Evolutionary conservation across 768 basidiomycete species (phyloP), one percentile per base, ranked within the genome.

Genomic region (Lentinula raphanica): DNA sequence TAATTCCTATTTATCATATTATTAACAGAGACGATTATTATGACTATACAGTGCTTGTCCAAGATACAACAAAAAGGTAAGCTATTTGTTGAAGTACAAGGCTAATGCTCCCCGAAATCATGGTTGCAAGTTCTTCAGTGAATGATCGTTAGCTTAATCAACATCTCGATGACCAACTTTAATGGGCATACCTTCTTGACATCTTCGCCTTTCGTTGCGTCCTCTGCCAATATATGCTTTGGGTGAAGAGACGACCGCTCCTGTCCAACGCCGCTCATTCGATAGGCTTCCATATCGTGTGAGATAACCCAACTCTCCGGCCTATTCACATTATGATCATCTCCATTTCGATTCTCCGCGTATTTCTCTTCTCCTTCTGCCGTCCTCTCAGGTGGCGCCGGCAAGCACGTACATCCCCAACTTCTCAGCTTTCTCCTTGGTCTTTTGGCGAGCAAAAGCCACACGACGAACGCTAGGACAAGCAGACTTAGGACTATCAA

Each of bases 401-500:
- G 40, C 28, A 50, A 42, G 28, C 58, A 58, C 12, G 49, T 50
- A 29, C 40, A 48, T 27, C 58, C 56, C 38, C 21, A 38, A 5
- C 31, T 35, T 53, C 59, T 58, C 17, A 67, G 44, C 59, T 64
- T 67, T 44, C 68, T 64, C 58, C 70, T 67, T 45, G 74, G 74
- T 69, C 73, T 70, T 55, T 67, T 69, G 6, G 67, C 70, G 44
- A 70, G 68, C 57, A 60, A 58, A 25, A 74, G n/a, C 73, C 76
- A 82, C n/a, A 73, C 42, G n/a, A 67, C 53, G 27, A 75, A 40
- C 4, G 60, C 69, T 36, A 79, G 53, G 54, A 79, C 35, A 40
- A 70, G 46, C 58, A 78, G 48, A 31, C 67, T 69, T 15, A 63
- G 66, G 38, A 78, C 77, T 65, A 79, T 76, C 46, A 64, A 69